Evolutionary conservation across 2,329 filamentous ascomycete species (phyloP).

Genomic region (Fusarium sp.): DNA sequence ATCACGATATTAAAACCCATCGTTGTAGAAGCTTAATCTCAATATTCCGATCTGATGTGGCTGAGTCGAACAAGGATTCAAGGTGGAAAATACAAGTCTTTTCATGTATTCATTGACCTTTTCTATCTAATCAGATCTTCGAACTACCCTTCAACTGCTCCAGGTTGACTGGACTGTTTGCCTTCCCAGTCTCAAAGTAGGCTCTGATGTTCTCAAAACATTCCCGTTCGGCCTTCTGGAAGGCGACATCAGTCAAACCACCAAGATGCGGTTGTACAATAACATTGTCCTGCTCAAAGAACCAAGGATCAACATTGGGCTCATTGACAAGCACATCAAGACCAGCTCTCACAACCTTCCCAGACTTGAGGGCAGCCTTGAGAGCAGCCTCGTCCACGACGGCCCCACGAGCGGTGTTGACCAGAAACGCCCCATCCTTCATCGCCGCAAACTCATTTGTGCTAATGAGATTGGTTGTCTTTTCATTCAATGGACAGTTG

Average conservation of each 20-base stretch:
- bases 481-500: conserved; percentile 51
- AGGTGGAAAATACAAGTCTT: background rate
- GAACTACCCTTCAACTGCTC: conserved; percentile 3
- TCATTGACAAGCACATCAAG: conserved; percentile 59
- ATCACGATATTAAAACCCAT: background rate
- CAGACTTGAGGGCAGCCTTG: conserved; percentile 55
- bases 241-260: conserved; percentile 55
- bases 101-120: background rate
- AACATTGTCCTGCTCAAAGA: conserved; percentile 38
- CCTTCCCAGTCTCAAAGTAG: conserved; percentile 37
- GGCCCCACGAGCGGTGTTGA: conserved; percentile 62
- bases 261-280: conserved; percentile 58
- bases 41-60: background rate
- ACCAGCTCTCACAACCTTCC: conserved; percentile 57
- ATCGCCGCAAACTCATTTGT: conserved; percentile 55
- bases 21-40: background rate
- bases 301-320: conserved; percentile 45
- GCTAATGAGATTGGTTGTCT: conserved; percentile 53
- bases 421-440: conserved; percentile 57
- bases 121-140: background rate
- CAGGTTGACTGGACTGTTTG: conserved; percentile 32
- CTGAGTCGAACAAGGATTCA: background rate
- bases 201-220: conserved; percentile 47
- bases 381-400: conserved; percentile 60
- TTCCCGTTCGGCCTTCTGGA: conserved; percentile 54